Conservation (phyloP, 441 rosid species). For the Viola pubescens region DNA sequence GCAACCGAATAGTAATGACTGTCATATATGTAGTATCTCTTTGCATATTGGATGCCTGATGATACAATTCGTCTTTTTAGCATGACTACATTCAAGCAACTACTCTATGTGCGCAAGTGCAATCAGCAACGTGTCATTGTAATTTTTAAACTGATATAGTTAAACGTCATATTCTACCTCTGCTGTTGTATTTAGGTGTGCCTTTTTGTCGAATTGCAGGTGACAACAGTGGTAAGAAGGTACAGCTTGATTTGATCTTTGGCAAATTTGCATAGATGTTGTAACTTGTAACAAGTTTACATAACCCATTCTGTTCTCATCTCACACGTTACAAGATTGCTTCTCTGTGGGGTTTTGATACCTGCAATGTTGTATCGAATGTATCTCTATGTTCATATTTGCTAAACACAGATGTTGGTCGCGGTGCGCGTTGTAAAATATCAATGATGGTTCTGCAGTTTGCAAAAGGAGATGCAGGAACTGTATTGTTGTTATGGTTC, state of each 20-base stretch:
- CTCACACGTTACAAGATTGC: neutral
- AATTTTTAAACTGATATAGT: neutral
- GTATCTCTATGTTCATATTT: neutral
- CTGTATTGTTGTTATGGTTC: no score
- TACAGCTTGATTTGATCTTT: neutral
- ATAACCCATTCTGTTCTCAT: neutral
- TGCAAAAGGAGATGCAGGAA: no score
- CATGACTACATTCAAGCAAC: no score
- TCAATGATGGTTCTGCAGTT: no score
- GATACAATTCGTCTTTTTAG: no score
- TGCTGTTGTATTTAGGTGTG: no score
- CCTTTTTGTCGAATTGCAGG: neutral
- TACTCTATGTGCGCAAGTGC: no score
- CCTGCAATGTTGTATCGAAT: conserved; percentile 1
- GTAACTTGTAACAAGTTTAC: neutral
- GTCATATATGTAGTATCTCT: no score
- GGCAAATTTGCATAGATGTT: neutral
- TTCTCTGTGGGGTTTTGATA: neutral
- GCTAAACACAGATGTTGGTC: neutral
- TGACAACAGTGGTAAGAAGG: neutral
- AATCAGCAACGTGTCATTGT: no score
- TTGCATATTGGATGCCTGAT: no score
- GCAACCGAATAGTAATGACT: no score
- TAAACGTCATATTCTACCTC: neutral
- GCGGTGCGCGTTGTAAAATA: no score